phyloP scores from a whole-genome alignment of 108 stramenopile species.

The Poteriospumella lacustris region DNA sequence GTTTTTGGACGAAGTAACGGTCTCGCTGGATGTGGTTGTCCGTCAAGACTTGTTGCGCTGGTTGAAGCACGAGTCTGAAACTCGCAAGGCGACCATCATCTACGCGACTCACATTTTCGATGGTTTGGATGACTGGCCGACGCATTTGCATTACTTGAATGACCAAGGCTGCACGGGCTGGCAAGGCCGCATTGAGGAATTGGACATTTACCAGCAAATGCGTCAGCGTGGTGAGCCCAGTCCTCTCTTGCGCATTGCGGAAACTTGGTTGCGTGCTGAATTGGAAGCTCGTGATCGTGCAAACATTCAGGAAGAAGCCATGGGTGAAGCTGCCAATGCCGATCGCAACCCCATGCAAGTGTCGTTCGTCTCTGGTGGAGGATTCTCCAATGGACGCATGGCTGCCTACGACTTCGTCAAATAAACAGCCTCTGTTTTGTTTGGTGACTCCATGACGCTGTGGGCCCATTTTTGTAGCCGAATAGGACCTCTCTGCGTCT shows the following conservation, averaged over 20 bases:
- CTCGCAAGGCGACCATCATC: conserved; percentile 81
- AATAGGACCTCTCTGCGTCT: too few species aligned
- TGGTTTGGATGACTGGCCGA: conserved; percentile 75
- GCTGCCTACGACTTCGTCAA: conserved; percentile 11
- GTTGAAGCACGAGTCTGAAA: conserved; percentile 80
- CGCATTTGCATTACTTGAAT: conserved; percentile 56
- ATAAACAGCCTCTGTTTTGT: too few species aligned
- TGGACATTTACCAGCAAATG: conserved; percentile 42
- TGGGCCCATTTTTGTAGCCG: too few species aligned
- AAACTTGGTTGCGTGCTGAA: conserved; percentile 31
- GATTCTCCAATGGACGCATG: conserved; percentile 21
- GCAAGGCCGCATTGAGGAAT: conserved; percentile 49
- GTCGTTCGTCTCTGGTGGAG: conserved; percentile 14
- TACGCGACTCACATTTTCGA: conserved; percentile 99
- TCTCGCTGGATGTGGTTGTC: conserved; percentile 87
- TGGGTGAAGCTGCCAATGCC: neutral
- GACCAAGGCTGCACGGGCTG: conserved; percentile 46
- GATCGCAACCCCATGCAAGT: conserved; percentile 3
- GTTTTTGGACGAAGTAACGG: conserved; percentile 93
- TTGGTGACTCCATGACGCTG: too few species aligned
- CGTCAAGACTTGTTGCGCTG: conserved; percentile 82
- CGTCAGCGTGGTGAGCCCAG: conserved; percentile 25
- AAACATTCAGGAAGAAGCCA: neutral
- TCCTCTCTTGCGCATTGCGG: conserved; percentile 34
- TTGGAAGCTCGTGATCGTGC: conserved; percentile 15